Evolutionary conservation across 345 rosid species (phyloP).

Genomic region (Camelina sativa): DNA sequence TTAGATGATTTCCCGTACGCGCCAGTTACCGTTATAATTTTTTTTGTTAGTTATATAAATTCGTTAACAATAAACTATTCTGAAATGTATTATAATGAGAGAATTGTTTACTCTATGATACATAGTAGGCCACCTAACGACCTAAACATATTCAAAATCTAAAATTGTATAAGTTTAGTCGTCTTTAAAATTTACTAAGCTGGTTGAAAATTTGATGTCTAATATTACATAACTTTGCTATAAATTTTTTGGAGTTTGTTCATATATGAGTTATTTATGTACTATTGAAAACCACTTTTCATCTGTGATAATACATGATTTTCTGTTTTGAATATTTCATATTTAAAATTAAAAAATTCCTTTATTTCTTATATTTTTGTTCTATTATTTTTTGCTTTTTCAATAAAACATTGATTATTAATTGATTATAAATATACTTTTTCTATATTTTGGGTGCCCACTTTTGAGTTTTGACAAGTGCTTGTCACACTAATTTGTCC

Average conservation of each 20-base stretch:
- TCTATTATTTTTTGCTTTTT: not conserved
- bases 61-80: not conserved
- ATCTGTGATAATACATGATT: too few relatives aligned
- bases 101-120: not conserved
- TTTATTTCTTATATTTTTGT: too few relatives aligned
- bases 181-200: too few relatives aligned
- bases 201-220: too few relatives aligned
- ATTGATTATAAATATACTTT: not conserved
- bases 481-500: not conserved
- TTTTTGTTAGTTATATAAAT: not conserved
- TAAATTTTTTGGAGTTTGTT: too few relatives aligned
- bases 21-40: not conserved
- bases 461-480: not conserved
- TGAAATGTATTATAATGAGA: not conserved
- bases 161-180: not conserved
- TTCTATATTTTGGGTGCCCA: not conserved
- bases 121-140: not conserved
- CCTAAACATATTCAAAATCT: not conserved
- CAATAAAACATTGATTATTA: not conserved
- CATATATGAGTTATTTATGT: too few relatives aligned
- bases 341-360: too few relatives aligned
- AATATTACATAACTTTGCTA: too few relatives aligned
- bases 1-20: not conserved
- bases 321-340: too few relatives aligned
- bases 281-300: too few relatives aligned